A percentile compares a stretch with the other conserved stretches of the same genome.
phyloP scores from a whole-genome alignment of 1,284 basidiomycete species.

The Athelia sp. region DNA sequence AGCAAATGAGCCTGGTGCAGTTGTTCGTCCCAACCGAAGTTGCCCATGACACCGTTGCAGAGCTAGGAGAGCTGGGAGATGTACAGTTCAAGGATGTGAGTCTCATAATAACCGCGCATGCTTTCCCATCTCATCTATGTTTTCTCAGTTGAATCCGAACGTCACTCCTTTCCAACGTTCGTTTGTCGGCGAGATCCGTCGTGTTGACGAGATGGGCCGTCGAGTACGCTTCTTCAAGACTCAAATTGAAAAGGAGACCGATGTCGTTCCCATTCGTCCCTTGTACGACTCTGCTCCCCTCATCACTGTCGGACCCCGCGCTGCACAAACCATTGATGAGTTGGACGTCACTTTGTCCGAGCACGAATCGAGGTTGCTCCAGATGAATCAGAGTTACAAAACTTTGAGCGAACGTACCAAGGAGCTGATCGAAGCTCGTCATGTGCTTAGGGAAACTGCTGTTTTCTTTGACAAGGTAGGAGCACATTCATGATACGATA shows the following conservation, averaged over 20 bases:
- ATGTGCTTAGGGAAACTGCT: constrained; percentile 93
- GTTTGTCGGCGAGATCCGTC: constrained; percentile 93
- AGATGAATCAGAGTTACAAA: constrained; percentile 96
- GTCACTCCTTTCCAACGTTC: constrained; percentile 98
- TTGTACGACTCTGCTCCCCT: constrained; percentile 80
- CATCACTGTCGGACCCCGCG: constrained; percentile 83
- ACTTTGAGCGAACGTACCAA: constrained; percentile 81
- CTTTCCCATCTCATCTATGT: constrained; percentile 4
- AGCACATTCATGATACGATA: not conserved
- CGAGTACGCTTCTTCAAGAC: constrained; percentile 86
- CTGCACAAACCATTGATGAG: constrained; percentile 92
- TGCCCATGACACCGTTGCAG: constrained; percentile 93
- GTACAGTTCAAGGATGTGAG: constrained; percentile 97
- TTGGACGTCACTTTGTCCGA: constrained; percentile 85
- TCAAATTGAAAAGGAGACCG: constrained; percentile 85
- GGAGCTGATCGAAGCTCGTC: constrained; percentile 88
- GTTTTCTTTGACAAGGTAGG: constrained; percentile 90
- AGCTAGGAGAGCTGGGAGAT: constrained; percentile 92
- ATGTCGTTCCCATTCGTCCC: constrained; percentile 77
- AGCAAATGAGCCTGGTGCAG: constrained; percentile 97
- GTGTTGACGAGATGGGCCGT: constrained; percentile 94
- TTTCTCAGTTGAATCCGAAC: constrained; percentile 80
- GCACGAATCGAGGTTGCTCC: constrained; percentile 80
- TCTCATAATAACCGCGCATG: constrained; percentile 8
- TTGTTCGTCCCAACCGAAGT: constrained; percentile 98